A percentile compares a stretch with the other conserved stretches of the same genome.
phyloP scores from a whole-genome alignment of 345 rosid genomes.

The Hibiscus trionum region DNA sequence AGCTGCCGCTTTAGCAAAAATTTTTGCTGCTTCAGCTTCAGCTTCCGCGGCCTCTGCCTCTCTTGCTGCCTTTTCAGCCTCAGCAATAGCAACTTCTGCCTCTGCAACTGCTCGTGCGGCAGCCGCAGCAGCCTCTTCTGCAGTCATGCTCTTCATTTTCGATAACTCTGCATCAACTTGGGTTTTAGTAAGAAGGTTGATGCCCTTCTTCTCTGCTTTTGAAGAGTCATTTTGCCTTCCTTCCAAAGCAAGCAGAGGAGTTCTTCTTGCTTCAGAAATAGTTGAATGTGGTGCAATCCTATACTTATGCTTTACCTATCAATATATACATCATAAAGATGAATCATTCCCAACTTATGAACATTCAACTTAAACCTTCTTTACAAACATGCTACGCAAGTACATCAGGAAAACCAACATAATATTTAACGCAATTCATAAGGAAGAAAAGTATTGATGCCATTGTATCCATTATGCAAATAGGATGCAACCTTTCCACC shows the following conservation, averaged over 20 bases:
- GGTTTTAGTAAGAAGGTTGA: conserved; percentile 40
- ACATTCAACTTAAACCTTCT: not conserved
- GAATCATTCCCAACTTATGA: not conserved
- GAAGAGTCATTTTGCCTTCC: conserved; percentile 46
- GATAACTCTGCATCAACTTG: conserved; percentile 49
- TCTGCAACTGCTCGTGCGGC: conserved; percentile 95
- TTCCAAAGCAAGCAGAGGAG: conserved; percentile 41
- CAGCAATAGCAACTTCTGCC: conserved; percentile 89
- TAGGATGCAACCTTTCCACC: not conserved
- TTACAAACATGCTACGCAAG: not conserved
- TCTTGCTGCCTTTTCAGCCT: conserved; percentile 94
- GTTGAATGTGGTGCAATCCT: conserved; percentile 38
- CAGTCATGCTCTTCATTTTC: conserved; percentile 74
- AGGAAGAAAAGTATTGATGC: not conserved
- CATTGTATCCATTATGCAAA: conserved; percentile 3
- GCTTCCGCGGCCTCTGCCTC: conserved; percentile 94
- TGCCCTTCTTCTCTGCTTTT: conserved; percentile 36
- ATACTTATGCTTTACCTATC: conserved; percentile 81
- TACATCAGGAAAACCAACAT: not conserved
- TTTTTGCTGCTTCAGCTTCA: conserved; percentile 95
- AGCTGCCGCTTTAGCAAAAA: conserved; percentile 73
- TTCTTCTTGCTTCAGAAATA: conserved; percentile 37
- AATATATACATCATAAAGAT: conserved; percentile 16
- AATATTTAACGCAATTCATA: not conserved
- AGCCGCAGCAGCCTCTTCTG: conserved; percentile 84